phyloP scores from a whole-genome alignment of 345 rosid species.

The Draba incana region DNA sequence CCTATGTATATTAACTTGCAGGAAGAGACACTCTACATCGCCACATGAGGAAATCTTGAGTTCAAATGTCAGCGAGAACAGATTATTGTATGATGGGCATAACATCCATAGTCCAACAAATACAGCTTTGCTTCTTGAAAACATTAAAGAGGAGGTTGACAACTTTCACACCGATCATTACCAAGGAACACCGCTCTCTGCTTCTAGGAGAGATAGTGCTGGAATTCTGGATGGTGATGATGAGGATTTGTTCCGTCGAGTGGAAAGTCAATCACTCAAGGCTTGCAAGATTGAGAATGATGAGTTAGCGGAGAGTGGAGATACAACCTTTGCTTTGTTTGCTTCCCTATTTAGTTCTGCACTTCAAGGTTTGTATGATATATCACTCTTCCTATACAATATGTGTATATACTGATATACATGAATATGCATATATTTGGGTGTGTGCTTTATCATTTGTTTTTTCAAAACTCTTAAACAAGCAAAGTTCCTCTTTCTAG shows the following conservation, averaged over 20 bases:
- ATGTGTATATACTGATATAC: not conserved
- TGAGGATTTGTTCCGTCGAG: conserved; percentile 47
- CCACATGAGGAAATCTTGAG: conserved; percentile 54
- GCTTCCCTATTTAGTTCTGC: conserved; percentile 91
- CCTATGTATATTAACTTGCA: conserved; percentile 36
- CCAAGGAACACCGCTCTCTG: conserved; percentile 50
- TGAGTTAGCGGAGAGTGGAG: conserved; percentile 63
- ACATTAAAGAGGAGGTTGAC: conserved; percentile 85
- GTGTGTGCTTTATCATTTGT: conserved; percentile 7
- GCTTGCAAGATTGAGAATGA: conserved; percentile 89
- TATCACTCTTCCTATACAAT: not conserved
- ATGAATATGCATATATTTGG: conserved; percentile 1
- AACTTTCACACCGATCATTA: conserved; percentile 55
- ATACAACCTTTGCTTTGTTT: conserved; percentile 69
- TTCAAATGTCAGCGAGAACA: conserved; percentile 61
- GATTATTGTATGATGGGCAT: conserved; percentile 77
- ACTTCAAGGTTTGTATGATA: conserved; percentile 65
- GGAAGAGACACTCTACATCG: conserved; percentile 73
- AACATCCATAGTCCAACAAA: conserved; percentile 88
- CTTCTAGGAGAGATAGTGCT: conserved; percentile 56
- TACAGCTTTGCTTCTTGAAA: conserved; percentile 88
- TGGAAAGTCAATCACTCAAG: conserved; percentile 69
- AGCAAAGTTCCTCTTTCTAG: conserved; percentile 5
- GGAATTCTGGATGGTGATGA: conserved; percentile 52
- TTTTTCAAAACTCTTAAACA: conserved; percentile 8